Evolutionary conservation across 2,329 filamentous ascomycete genomes (phyloP).

Genomic region (Diaporthe citrichinensis): DNA sequence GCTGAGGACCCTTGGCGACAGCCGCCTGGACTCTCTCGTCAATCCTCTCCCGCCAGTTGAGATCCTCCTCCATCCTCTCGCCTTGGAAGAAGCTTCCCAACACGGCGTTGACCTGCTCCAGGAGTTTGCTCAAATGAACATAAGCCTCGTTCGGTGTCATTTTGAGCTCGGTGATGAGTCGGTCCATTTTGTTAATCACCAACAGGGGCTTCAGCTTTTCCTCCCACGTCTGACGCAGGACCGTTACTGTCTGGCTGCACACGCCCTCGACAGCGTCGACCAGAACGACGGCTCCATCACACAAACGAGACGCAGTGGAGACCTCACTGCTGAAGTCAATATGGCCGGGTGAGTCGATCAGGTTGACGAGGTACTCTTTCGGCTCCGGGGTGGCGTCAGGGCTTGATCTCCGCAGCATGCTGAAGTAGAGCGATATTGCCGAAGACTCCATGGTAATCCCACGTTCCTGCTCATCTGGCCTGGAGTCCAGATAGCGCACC

Average conservation of each 20-base stretch:
- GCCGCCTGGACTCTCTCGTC: conserved; percentile 86
- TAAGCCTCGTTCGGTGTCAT: conserved; percentile 94
- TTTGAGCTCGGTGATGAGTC: conserved; percentile 92
- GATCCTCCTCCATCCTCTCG: conserved; percentile 97
- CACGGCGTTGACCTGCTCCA: conserved; percentile 97
- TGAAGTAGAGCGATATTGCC: conserved; percentile 96
- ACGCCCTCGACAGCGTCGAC: conserved; percentile 98
- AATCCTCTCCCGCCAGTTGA: conserved; percentile 94
- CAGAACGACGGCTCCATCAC: conserved; percentile 93
- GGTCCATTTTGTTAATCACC: conserved; percentile 98
- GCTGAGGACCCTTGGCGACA: conserved; percentile 69
- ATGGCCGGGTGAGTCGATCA: conserved; percentile 98
- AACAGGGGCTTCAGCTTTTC: conserved; percentile 95
- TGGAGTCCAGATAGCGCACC: conserved; percentile 96
- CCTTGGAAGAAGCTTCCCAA: conserved; percentile 98
- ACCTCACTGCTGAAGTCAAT: conserved; percentile 99
- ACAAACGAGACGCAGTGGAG: conserved; percentile 92
- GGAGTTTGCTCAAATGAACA: conserved; percentile 86
- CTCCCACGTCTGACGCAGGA: conserved; percentile 93
- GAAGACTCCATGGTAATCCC: conserved; percentile 99
- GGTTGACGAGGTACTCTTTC: conserved; percentile 94
- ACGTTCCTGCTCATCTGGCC: conserved; percentile 93
- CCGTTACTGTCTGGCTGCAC: conserved; percentile 98
- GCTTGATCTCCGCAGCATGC: conserved; percentile 82
- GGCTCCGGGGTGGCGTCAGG: conserved; percentile 78